Percentiles rank a stretch among this genome's conserved stretches.
Conservation (phyloP, 1,139 yeast species). For the Nematodospora anomalae region DNA sequence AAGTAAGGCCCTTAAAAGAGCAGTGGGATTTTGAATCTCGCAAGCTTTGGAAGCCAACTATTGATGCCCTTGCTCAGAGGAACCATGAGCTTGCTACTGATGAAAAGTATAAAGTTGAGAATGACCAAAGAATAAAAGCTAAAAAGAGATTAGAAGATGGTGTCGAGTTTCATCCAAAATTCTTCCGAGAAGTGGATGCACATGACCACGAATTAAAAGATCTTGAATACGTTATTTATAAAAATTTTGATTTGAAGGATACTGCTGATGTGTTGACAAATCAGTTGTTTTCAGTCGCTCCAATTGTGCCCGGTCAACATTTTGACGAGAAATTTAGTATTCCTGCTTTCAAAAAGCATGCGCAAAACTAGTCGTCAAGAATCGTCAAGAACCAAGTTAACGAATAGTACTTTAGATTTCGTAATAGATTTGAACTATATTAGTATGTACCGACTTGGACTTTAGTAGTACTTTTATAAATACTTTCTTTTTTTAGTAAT, state of each 20-base stretch:
- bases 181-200: constrained; percentile 51
- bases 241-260: constrained; percentile 43
- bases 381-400: neutral
- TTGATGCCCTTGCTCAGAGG: constrained; percentile 71
- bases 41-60: constrained; percentile 77
- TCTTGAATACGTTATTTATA: constrained; percentile 66
- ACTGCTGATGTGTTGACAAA: constrained; percentile 53
- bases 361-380: neutral
- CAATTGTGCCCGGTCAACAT: constrained; percentile 74
- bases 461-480: neutral
- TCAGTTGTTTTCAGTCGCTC: constrained; percentile 63
- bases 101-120: constrained; percentile 84
- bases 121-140: constrained; percentile 72
- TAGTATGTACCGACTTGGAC: neutral
- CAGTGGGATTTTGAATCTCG: constrained; percentile 84
- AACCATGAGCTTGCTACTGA: constrained; percentile 83
- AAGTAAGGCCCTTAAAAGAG: constrained; percentile 72
- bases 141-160: constrained; percentile 77
- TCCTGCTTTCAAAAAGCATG: constrained; percentile 60
- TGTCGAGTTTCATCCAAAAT: constrained; percentile 73
- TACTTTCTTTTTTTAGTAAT: no score
- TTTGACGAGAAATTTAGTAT: constrained; percentile 62
- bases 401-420: neutral
- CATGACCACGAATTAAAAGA: constrained; percentile 25
- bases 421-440: neutral